Conservation (phyloP, 2,329 filamentous ascomycete genomes). For the Xylaria sp. region DNA sequence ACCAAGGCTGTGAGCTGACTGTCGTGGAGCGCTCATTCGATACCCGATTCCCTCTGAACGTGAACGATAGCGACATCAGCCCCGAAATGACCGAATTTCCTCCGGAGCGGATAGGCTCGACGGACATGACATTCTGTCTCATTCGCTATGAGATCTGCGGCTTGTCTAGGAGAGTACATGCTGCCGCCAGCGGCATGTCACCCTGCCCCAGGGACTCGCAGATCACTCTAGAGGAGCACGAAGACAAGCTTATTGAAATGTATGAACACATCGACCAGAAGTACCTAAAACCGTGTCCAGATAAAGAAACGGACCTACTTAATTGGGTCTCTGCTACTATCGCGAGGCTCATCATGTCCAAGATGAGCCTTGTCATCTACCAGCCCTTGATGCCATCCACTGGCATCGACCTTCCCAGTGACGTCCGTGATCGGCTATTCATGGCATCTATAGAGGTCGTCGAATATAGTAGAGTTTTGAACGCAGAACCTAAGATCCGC, state of each 20-base stretch:
- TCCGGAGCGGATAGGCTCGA: constrained; percentile 60
- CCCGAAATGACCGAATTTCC: constrained; percentile 62
- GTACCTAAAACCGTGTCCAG: constrained; percentile 63
- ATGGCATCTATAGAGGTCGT: constrained; percentile 65
- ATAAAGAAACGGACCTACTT: constrained; percentile 57
- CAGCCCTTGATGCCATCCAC: constrained; percentile 61
- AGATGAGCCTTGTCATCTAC: constrained; percentile 66
- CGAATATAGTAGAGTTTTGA: constrained; percentile 67
- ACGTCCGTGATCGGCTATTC: constrained; percentile 59
- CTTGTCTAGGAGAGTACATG: constrained; percentile 55
- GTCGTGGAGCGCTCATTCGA: constrained; percentile 61
- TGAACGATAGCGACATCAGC: constrained; percentile 65
- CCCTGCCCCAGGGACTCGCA: constrained; percentile 49
- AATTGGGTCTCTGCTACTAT: constrained; percentile 63
- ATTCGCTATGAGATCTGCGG: constrained; percentile 58
- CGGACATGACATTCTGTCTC: constrained; percentile 62
- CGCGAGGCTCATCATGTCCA: constrained; percentile 62
- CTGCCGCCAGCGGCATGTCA: constrained; percentile 51
- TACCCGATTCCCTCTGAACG: constrained; percentile 65
- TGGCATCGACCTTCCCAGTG: constrained; percentile 52
- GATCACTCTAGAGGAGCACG: constrained; percentile 57
- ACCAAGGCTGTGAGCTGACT: constrained; percentile 65
- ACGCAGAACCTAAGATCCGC: constrained; percentile 59
- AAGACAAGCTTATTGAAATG: constrained; percentile 58
- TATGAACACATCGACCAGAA: constrained; percentile 62